Evolutionary conservation across 2,329 filamentous ascomycete genomes (phyloP).

Genomic region (Knufia fluminis): DNA sequence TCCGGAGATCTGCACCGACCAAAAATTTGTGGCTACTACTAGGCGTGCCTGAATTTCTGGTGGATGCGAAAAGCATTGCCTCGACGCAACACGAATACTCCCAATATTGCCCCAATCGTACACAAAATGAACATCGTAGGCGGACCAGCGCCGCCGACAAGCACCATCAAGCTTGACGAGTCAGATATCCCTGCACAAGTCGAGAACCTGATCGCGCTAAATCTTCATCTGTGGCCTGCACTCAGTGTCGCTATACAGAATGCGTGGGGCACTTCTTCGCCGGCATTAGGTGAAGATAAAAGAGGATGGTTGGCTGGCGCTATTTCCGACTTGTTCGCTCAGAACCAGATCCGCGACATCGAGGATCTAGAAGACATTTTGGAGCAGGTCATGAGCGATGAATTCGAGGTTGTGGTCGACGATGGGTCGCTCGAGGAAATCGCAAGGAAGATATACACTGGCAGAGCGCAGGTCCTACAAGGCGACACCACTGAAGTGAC

Average conservation of each 20-base stretch:
- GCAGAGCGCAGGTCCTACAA: conserved; percentile 46
- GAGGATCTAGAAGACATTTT: conserved; percentile 77
- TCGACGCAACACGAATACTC: not conserved
- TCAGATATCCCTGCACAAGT: conserved; percentile 56
- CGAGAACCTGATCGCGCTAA: conserved; percentile 77
- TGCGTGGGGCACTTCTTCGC: conserved; percentile 71
- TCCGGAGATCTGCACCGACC: not conserved
- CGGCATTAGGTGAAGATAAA: conserved; percentile 63
- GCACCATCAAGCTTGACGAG: conserved; percentile 23
- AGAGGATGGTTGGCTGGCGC: conserved; percentile 93
- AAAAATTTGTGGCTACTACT: no score
- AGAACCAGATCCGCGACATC: conserved; percentile 53
- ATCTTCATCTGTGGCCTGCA: conserved; percentile 78
- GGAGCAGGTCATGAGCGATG: conserved; percentile 85
- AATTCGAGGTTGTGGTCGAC: conserved; percentile 88
- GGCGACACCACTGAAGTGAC: conserved; percentile 41
- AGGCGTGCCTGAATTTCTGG: not conserved
- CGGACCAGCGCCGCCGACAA: not conserved
- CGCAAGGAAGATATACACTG: conserved; percentile 63
- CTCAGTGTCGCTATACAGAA: conserved; percentile 72
- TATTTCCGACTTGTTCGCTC: conserved; percentile 64
- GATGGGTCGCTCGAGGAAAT: conserved; percentile 74
- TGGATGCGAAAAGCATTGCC: not conserved
- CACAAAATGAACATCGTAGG: not conserved
- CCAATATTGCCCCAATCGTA: not conserved